Evolutionary conservation across 2,329 filamentous ascomycete genomes (phyloP).

Genomic region (Hyphodiscus sp.): DNA sequence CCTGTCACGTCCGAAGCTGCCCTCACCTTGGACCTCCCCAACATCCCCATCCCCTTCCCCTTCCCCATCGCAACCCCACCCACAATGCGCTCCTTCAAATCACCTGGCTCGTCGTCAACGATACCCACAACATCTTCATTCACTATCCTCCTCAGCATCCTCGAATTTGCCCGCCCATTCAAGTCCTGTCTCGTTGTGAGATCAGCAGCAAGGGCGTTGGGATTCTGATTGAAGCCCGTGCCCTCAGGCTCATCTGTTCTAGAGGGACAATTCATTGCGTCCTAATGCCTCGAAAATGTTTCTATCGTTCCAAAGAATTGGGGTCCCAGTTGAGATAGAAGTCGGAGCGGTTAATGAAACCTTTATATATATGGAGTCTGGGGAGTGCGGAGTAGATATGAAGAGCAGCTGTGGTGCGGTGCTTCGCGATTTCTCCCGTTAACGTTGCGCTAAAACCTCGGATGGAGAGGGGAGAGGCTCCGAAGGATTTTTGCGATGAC

Average conservation of each 20-base stretch:
- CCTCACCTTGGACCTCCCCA: neutral
- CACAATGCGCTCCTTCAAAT: neutral
- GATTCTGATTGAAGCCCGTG: conserved; percentile 55
- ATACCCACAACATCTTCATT: conserved; percentile 28
- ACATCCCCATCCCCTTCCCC: conserved; percentile 2
- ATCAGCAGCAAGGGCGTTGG: conserved; percentile 49
- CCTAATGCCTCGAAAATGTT: conserved; percentile 6
- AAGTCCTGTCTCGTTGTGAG: conserved; percentile 56
- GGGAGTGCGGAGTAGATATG: neutral
- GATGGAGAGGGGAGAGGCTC: no score
- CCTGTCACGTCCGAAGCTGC: neutral
- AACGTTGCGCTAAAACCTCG: neutral
- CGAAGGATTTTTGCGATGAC: no score
- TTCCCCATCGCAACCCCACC: neutral
- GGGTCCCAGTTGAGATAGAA: neutral
- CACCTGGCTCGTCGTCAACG: conserved; percentile 15
- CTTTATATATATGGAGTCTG: neutral
- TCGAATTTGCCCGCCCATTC: conserved; percentile 52
- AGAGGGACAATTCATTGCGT: conserved; percentile 59
- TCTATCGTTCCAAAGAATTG: neutral
- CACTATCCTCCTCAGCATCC: conserved; percentile 41
- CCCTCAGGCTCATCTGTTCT: conserved; percentile 50
- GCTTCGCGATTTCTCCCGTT: neutral
- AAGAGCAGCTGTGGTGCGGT: neutral
- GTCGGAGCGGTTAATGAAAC: neutral